Conservation (phyloP, 106 monocot genomes). For the Iris macrosiphon region DNA sequence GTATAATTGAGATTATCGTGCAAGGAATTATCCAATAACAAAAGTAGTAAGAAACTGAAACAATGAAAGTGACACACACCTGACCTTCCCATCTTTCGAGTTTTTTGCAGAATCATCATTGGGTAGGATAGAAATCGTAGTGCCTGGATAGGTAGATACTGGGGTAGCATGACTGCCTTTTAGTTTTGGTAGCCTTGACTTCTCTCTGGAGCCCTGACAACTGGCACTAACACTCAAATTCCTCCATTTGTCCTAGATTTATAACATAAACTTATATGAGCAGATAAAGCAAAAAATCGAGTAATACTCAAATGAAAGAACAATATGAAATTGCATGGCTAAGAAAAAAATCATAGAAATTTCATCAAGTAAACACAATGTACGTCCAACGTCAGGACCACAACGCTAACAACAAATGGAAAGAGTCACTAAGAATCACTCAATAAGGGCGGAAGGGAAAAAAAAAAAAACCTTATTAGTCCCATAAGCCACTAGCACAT, state of each 20-base stretch:
- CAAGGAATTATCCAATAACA: neutral
- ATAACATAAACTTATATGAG: neutral
- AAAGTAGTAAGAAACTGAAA: too few relatives aligned
- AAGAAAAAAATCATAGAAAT: too few relatives aligned
- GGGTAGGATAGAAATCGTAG: constrained; percentile 16
- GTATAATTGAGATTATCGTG: neutral
- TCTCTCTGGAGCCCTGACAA: constrained; percentile 78
- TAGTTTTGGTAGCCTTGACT: constrained; percentile 49
- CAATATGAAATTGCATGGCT: too few relatives aligned
- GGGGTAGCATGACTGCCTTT: constrained; percentile 31
- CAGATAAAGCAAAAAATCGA: neutral
- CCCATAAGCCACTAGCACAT: too few relatives aligned
- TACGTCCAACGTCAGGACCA: too few relatives aligned
- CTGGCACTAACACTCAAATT: constrained; percentile 80
- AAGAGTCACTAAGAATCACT: too few relatives aligned
- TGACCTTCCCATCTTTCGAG: constrained; percentile 39
- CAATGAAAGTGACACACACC: constrained; percentile 2
- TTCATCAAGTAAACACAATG: too few relatives aligned
- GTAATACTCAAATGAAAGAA: neutral
- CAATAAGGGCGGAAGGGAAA: too few relatives aligned
- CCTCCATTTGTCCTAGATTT: constrained; percentile 91
- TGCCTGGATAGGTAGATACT: constrained; percentile 15
- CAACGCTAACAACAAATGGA: neutral
- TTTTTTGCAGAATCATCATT: constrained; percentile 32
- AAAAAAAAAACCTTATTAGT: too few relatives aligned